These are phyloP conservation scores for Sphagnum tenellum DNA, from an alignment of 225 moss, liverwort and hornwort species.

Conservation along the genomic window DNA sequence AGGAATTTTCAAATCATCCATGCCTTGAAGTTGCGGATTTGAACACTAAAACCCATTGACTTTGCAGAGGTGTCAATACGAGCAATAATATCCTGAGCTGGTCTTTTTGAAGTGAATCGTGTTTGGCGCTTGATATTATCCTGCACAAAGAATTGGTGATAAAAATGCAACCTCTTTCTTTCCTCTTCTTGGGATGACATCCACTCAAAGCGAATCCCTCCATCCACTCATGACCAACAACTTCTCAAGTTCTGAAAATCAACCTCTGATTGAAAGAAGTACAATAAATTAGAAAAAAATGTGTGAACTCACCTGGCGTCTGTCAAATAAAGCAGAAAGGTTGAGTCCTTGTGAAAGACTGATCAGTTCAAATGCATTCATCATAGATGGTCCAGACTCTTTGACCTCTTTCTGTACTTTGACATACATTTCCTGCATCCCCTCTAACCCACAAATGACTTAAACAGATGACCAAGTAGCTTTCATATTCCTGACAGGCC, in stretches of 20 bases:
- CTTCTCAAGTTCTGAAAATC: too few relatives aligned
- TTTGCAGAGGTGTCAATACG: conserved; percentile 62
- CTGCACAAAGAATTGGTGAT: conserved; percentile 22
- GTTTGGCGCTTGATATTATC: conserved; percentile 97
- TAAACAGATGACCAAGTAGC: too few relatives aligned
- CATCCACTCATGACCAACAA: too few relatives aligned
- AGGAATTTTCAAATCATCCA: not conserved
- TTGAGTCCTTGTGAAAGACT: conserved; percentile 94
- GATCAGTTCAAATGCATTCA: conserved; percentile 99
- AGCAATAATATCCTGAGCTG: conserved; percentile 72
- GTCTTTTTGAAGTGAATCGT: conserved; percentile 85
- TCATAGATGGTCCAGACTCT: conserved; percentile 71
- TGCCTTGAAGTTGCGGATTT: conserved; percentile 84
- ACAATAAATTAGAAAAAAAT: too few relatives aligned
- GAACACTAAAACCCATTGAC: conserved; percentile 51
- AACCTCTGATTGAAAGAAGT: too few relatives aligned
- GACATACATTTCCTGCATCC: conserved; percentile 67
- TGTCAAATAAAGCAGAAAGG: conserved; percentile 92
- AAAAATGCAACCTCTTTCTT: too few relatives aligned
- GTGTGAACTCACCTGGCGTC: conserved; percentile 59
- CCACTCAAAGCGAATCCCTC: too few relatives aligned
- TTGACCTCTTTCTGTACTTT: conserved; percentile 55
- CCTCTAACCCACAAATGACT: not conserved
- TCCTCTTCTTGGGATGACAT: too few relatives aligned
- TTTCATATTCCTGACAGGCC: too few relatives aligned